Conservation (phyloP, 176 grass and related monocot genomes). For the Cocos nucifera region DNA sequence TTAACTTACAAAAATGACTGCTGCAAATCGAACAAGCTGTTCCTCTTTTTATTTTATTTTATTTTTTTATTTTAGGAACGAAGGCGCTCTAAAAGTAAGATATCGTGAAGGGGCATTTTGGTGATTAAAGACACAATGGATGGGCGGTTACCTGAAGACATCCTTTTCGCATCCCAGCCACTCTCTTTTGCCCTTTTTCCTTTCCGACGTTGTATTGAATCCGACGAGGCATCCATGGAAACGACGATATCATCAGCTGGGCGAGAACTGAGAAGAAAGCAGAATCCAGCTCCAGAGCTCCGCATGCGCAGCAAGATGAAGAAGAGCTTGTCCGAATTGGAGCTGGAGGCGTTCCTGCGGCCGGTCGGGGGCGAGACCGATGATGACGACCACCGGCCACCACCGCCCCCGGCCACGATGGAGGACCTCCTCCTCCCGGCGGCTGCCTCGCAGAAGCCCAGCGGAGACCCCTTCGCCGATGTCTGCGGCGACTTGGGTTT, state of each 20-base stretch:
- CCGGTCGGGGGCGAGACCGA: conserved; percentile 10
- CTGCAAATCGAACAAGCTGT: no score
- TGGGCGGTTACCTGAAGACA: not conserved
- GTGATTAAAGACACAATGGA: conserved; percentile 1
- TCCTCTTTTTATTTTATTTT: no score
- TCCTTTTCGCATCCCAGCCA: not conserved
- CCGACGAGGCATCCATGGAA: no score
- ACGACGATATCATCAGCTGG: no score
- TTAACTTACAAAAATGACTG: no score
- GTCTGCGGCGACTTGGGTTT: not conserved
- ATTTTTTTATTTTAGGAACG: no score
- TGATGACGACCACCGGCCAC: not conserved
- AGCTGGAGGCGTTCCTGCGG: conserved; percentile 47
- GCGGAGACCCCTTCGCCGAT: no score
- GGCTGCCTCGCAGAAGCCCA: not conserved
- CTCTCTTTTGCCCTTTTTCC: conserved; percentile 19
- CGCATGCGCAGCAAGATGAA: conserved; percentile 34
- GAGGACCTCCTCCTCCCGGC: conserved; percentile 18
- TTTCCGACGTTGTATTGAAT: conserved; percentile 17
- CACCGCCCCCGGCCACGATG: conserved; percentile 5
- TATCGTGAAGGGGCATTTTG: conserved; percentile 1
- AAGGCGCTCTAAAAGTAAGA: no score
- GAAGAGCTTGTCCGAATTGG: conserved; percentile 62
- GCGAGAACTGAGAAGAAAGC: no score
- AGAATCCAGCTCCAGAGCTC: no score